phyloP scores from a whole-genome alignment of 2,329 filamentous ascomycete genomes.

The Mycogone perniciosa region DNA sequence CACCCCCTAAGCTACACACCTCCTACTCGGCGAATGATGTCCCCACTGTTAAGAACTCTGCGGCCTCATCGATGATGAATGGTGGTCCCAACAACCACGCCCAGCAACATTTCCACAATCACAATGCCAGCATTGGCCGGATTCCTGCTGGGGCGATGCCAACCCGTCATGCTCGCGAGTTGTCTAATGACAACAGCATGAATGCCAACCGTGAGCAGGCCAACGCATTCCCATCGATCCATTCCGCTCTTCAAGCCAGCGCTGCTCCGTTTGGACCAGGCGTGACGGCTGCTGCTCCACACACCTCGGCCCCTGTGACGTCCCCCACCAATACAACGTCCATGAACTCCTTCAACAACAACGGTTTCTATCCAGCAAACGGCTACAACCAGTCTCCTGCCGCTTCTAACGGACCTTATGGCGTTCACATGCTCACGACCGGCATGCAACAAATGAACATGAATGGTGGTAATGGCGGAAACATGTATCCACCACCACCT shows the following conservation, averaged over 20 bases:
- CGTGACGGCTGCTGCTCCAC: constrained; percentile 24
- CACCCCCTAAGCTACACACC: constrained; percentile 69
- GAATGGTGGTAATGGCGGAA: constrained; percentile 34
- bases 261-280: constrained; percentile 72
- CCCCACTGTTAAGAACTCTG: constrained; percentile 70
- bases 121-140: constrained; percentile 76
- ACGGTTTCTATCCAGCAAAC: constrained; percentile 27
- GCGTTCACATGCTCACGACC: constrained; percentile 51
- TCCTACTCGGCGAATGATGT: constrained; percentile 90
- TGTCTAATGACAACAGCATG: constrained; percentile 47
- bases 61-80: constrained; percentile 37
- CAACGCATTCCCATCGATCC: constrained; percentile 51
- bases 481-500: constrained; percentile 39
- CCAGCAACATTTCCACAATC: constrained; percentile 63
- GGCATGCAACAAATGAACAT: constrained; percentile 63
- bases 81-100: constrained; percentile 52
- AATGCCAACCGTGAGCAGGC: constrained; percentile 37
- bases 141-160: constrained; percentile 62
- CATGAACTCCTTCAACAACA: constrained; percentile 23
- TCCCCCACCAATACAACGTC: constrained; percentile 19
- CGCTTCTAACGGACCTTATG: constrained; percentile 18
- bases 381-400: constrained; percentile 25
- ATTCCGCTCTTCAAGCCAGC: constrained; percentile 71
- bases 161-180: constrained; percentile 67
- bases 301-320: constrained; percentile 20